Percentiles rank a stretch among this genome's conserved stretches.
Evolutionary conservation across 495 filamentous ascomycete species (phyloP).

Genomic region (Penicillium lagena): DNA sequence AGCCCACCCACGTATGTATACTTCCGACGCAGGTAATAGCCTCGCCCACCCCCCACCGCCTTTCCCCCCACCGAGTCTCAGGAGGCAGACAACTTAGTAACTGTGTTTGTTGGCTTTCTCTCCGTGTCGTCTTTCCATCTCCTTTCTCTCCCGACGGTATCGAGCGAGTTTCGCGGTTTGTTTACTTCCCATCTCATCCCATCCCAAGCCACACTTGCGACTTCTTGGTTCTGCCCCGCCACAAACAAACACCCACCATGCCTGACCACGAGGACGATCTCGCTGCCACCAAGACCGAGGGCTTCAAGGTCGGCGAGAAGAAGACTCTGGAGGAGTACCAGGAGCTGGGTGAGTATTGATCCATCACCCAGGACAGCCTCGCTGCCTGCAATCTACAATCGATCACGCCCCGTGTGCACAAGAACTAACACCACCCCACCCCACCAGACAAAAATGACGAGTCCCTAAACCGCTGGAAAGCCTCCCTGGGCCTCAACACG

Average conservation of each 20-base stretch:
- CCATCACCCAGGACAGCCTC: background rate
- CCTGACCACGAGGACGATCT: constrained; percentile 78
- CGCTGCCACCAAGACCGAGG: constrained; percentile 76
- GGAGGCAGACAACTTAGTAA: constrained; percentile 9
- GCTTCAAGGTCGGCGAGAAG: constrained; percentile 97
- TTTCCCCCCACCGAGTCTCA: constrained; percentile 33
- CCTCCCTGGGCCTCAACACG: constrained; percentile 74
- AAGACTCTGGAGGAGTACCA: constrained; percentile 91
- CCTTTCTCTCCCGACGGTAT: background rate
- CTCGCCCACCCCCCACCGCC: constrained; percentile 38
- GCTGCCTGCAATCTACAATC: background rate
- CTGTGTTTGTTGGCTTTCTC: constrained; percentile 3
- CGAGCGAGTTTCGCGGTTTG: background rate
- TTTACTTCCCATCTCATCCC: background rate
- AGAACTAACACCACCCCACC: constrained; percentile 1
- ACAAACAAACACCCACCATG: constrained; percentile 43
- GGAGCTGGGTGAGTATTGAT: constrained; percentile 67
- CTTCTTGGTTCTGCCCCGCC: background rate
- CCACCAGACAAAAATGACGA: constrained; percentile 65
- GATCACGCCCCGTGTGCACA: background rate
- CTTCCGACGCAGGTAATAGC: constrained; percentile 14
- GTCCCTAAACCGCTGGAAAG: constrained; percentile 93
- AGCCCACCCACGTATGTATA: background rate
- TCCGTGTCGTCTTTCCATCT: background rate
- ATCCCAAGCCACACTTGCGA: background rate